Percentiles rank a stretch among this genome's conserved stretches.
These are phyloP conservation scores for Croton setiger DNA, from an alignment of 441 rosid species.

Conservation along the genomic window DNA sequence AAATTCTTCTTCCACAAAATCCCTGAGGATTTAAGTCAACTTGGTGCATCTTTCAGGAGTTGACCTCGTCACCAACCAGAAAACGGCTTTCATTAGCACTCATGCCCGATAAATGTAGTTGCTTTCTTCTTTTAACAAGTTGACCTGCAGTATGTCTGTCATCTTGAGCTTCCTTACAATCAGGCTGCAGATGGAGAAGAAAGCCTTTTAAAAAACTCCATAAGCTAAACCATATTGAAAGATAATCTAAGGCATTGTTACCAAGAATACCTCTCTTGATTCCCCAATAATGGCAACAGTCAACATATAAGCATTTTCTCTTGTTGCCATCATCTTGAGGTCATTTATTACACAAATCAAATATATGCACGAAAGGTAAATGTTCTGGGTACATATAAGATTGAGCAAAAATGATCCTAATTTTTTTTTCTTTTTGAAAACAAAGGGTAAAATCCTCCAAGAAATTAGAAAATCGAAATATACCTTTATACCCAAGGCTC, in stretches of 20 bases:
- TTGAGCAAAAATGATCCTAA: not conserved
- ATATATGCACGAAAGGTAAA: not conserved
- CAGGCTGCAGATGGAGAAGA: constrained; percentile 41
- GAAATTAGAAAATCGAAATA: not conserved
- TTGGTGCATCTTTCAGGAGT: constrained; percentile 24
- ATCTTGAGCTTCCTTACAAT: constrained; percentile 47
- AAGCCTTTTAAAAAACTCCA: not conserved
- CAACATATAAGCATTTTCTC: not conserved
- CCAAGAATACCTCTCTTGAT: not conserved
- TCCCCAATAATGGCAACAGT: not conserved
- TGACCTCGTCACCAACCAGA: constrained; percentile 46
- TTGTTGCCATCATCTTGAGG: not conserved
- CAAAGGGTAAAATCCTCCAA: not conserved
- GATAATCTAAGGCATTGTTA: not conserved
- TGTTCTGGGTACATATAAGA: not conserved
- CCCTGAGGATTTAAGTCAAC: not conserved
- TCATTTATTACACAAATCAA: not conserved
- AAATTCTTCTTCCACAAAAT: not conserved
- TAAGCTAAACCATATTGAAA: not conserved
- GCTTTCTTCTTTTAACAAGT: constrained; percentile 70
- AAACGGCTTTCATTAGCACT: constrained; percentile 41
- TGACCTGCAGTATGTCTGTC: constrained; percentile 56
- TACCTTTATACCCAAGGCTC: constrained; percentile 42
- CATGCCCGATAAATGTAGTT: constrained; percentile 58
- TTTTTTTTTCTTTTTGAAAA: too few relatives aligned